Percentiles rank a stretch among this genome's conserved stretches.
Evolutionary conservation across 345 rosid genomes (phyloP).

Genomic region (Citrus hindsii): DNA sequence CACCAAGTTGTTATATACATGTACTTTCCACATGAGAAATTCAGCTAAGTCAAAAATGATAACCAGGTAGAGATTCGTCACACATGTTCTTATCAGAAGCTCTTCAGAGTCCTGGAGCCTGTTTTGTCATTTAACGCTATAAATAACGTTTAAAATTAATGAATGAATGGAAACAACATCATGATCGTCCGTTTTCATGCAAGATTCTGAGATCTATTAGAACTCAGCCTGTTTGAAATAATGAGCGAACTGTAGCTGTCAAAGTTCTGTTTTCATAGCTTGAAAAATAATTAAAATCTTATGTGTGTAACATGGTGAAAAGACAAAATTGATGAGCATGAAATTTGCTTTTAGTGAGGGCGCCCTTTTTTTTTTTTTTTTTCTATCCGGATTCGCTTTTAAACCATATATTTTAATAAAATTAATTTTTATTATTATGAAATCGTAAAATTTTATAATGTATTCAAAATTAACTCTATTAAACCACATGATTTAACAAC

Average conservation of each 20-base stretch:
- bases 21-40: not conserved
- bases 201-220: not conserved
- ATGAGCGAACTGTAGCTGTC: not conserved
- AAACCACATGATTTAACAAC: rapidly evolving
- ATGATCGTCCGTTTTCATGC: not conserved
- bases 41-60: not conserved
- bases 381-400: too few species aligned
- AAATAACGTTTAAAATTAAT: not conserved
- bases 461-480: too few species aligned
- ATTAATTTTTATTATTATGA: too few species aligned
- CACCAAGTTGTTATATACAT: not conserved
- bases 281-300: too few species aligned
- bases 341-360: too few species aligned
- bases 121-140: not conserved
- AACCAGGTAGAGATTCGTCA: not conserved
- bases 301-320: too few species aligned
- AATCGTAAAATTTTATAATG: too few species aligned
- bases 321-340: too few species aligned
- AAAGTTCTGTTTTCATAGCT: not conserved
- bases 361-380: too few species aligned
- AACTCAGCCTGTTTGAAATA: not conserved
- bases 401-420: too few species aligned
- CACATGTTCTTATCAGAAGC: not conserved
- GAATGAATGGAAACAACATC: not conserved
- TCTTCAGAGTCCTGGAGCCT: not conserved